Conservation (phyloP, 345 rosid species). For the Crucihimalaya himalaica region DNA sequence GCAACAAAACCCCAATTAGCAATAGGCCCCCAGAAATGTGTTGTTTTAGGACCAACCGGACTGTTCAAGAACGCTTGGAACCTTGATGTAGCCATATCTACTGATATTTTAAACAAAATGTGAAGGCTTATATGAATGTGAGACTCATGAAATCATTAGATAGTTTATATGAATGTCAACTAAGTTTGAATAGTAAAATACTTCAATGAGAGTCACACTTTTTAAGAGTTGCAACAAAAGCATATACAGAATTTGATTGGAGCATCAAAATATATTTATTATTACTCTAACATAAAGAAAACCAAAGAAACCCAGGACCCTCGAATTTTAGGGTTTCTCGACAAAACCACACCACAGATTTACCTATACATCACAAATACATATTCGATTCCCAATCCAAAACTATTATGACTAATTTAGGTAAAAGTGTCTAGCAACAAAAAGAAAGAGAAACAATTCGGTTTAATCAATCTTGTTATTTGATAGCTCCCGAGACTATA, state of each 20-base stretch:
- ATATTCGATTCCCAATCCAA: conserved; percentile 2
- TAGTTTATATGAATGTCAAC: no score
- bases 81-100: conserved; percentile 62
- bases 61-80: conserved; percentile 77
- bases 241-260: not conserved
- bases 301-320: not conserved
- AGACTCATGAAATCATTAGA: no score
- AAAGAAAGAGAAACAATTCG: not conserved
- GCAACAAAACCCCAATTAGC: conserved; percentile 88
- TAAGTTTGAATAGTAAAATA: no score
- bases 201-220: not conserved
- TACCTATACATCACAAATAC: not conserved
- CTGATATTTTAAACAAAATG: not conserved
- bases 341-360: not conserved
- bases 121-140: not conserved
- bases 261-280: not conserved
- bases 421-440: not conserved
- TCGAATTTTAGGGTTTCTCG: not conserved
- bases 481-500: not conserved
- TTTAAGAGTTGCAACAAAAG: not conserved
- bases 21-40: conserved; percentile 91
- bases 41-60: conserved; percentile 83
- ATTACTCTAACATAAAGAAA: not conserved
- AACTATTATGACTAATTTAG: not conserved
- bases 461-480: not conserved